A percentile compares a stretch with the other conserved stretches of the same genome.
These are phyloP conservation scores for Porcisia hertigi DNA, from an alignment of 208 protist genomes.

Conservation along the genomic window DNA sequence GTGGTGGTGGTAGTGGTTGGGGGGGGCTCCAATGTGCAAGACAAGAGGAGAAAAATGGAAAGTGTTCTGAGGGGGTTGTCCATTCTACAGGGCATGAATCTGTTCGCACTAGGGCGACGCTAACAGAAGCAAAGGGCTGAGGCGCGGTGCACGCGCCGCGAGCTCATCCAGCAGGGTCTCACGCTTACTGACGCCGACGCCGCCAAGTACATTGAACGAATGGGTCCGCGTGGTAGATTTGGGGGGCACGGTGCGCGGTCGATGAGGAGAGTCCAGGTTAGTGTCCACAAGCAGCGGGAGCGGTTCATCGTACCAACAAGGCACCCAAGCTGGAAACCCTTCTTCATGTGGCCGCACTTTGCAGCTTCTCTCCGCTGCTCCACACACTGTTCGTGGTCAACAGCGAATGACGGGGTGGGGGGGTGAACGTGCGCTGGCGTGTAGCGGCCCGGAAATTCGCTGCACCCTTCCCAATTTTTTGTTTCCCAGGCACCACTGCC, in stretches of 20 bases:
- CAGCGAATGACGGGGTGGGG: no score
- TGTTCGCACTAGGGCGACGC: conserved; percentile 74
- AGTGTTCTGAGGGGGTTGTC: conserved; percentile 32
- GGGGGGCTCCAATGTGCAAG: conserved; percentile 65
- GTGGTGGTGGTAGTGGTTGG: no score
- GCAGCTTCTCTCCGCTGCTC: neutral
- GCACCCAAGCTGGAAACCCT: no score
- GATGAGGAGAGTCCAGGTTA: neutral
- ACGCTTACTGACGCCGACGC: conserved; percentile 17
- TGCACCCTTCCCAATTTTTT: no score
- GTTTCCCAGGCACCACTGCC: no score
- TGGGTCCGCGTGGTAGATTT: conserved; percentile 42
- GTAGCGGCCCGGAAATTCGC: no score
- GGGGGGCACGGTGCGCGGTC: conserved; percentile 50
- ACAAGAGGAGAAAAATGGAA: conserved; percentile 46
- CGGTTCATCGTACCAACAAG: neutral
- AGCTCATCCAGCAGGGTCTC: conserved; percentile 46
- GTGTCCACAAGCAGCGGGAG: neutral
- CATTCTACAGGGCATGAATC: conserved; percentile 44
- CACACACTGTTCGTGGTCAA: no score
- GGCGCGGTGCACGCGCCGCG: conserved; percentile 44
- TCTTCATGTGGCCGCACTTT: neutral
- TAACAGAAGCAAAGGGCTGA: conserved; percentile 44
- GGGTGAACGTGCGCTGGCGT: no score
- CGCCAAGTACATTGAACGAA: conserved; percentile 32